Evolutionary conservation across 176 grass and related monocot genomes (phyloP).

Genomic region (Cocos nucifera): DNA sequence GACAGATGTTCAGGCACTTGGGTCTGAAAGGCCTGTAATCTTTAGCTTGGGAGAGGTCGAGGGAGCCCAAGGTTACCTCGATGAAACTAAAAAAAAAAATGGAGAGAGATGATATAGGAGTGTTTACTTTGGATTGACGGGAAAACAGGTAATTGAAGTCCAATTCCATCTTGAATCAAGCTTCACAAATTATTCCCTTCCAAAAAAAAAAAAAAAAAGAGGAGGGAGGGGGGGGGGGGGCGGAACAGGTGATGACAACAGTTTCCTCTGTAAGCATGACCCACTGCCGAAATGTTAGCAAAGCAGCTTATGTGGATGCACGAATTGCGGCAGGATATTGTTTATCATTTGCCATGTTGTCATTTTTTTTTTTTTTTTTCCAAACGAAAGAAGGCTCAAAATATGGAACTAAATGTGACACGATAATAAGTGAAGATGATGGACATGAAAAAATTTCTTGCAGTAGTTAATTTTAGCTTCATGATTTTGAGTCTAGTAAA

Average conservation of each 20-base stretch:
- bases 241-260: constrained; percentile 24
- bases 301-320: background rate
- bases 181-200: background rate
- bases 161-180: background rate
- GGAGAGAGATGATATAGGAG: constrained; percentile 57
- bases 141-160: constrained; percentile 23
- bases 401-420: no score
- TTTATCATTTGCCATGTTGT: no score
- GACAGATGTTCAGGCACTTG: constrained; percentile 37
- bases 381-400: no score
- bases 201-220: background rate
- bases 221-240: no score
- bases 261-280: constrained; percentile 55
- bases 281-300: constrained; percentile 46
- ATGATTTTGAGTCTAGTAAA: no score
- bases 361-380: no score
- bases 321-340: no score
- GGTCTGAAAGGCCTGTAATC: constrained; percentile 38
- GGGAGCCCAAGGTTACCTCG: constrained; percentile 33
- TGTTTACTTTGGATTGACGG: constrained; percentile 54
- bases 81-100: constrained; percentile 49
- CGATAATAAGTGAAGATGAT: no score
- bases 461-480: no score
- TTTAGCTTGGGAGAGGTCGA: constrained; percentile 39
- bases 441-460: no score